phyloP scores from a whole-genome alignment of 164 flowering plant species.

The Annona cherimola region DNA sequence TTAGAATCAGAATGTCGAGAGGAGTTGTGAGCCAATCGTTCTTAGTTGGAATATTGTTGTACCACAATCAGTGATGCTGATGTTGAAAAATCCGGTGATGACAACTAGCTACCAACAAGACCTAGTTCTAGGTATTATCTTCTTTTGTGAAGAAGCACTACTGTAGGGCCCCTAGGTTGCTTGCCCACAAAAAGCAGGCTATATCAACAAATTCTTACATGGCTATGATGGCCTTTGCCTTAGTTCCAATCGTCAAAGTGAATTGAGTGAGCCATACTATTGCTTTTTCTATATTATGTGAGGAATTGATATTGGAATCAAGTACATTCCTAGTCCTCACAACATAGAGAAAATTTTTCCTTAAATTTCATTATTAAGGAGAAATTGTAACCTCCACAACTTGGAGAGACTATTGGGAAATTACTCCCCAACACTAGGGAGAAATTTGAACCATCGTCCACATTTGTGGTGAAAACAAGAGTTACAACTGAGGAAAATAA shows the following conservation, averaged over 20 bases:
- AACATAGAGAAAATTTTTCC: too few species aligned
- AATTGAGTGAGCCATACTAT: not conserved
- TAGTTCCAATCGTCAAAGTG: slow-evolving; percentile 14
- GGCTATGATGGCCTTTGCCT: slow-evolving; percentile 15
- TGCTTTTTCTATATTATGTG: not conserved
- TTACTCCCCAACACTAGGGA: too few species aligned
- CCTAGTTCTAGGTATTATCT: slow-evolving; percentile 64
- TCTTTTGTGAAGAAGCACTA: slow-evolving; percentile 14
- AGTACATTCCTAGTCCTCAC: too few species aligned
- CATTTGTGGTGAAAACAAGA: too few species aligned
- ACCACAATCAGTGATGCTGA: slow-evolving; percentile 65
- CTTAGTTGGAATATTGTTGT: slow-evolving; percentile 31
- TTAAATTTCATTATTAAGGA: too few species aligned
- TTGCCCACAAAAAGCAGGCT: slow-evolving; percentile 49
- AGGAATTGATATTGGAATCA: slow-evolving; percentile 1
- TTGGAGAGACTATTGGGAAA: too few species aligned
- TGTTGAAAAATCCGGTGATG: slow-evolving; percentile 31
- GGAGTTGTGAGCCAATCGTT: not conserved
- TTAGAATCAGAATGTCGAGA: not conserved
- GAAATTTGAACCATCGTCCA: too few species aligned
- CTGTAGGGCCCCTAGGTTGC: slow-evolving; percentile 17
- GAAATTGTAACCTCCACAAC: too few species aligned
- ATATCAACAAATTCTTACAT: slow-evolving; percentile 25
- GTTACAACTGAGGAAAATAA: too few species aligned
- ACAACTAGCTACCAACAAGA: slow-evolving; percentile 50